Evolutionary conservation across 2,329 filamentous ascomycete genomes (phyloP).

Genomic region (Beauveria varroae): DNA sequence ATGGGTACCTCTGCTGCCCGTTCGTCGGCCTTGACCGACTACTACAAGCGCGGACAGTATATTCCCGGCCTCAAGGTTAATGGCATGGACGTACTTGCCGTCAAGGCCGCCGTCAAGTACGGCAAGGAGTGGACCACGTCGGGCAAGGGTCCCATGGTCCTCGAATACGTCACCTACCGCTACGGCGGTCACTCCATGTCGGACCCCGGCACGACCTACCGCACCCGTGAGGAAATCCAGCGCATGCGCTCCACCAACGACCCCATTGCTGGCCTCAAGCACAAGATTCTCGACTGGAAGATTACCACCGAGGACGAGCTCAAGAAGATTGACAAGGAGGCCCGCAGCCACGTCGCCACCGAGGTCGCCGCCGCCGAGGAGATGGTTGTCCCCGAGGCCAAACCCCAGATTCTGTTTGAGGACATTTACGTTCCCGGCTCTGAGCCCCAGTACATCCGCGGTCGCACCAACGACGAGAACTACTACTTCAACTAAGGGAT

Average conservation of each 20-base stretch:
- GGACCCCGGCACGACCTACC: conserved; percentile 97
- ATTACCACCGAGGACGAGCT: conserved; percentile 90
- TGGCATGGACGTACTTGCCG: conserved; percentile 97
- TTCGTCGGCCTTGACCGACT: conserved; percentile 92
- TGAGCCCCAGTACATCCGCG: conserved; percentile 83
- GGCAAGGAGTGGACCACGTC: conserved; percentile 78
- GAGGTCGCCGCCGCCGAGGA: conserved; percentile 88
- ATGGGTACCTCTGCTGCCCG: conserved; percentile 97
- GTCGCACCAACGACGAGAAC: conserved; percentile 85
- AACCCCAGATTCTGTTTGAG: conserved; percentile 80
- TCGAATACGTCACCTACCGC: conserved; percentile 98
- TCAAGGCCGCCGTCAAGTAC: conserved; percentile 93
- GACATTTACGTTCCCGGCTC: conserved; percentile 88
- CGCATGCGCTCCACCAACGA: conserved; percentile 99
- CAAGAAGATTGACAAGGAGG: conserved; percentile 93
- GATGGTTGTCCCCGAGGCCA: conserved; percentile 75
- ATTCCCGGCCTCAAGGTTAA: conserved; percentile 99
- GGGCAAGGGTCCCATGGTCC: conserved; percentile 87
- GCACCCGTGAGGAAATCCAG: conserved; percentile 98
- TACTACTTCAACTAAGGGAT: conserved; percentile 68
- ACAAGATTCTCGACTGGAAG: conserved; percentile 94
- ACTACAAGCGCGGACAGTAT: conserved; percentile 99
- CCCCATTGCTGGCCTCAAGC: conserved; percentile 94
- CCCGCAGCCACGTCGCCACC: conserved; percentile 73
- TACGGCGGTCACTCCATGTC: conserved; percentile 99